A percentile compares a stretch with the other conserved stretches of the same genome.
Evolutionary conservation across 352 stramenopile genomes (phyloP).

Genomic region (Globisporangium abappressorium): DNA sequence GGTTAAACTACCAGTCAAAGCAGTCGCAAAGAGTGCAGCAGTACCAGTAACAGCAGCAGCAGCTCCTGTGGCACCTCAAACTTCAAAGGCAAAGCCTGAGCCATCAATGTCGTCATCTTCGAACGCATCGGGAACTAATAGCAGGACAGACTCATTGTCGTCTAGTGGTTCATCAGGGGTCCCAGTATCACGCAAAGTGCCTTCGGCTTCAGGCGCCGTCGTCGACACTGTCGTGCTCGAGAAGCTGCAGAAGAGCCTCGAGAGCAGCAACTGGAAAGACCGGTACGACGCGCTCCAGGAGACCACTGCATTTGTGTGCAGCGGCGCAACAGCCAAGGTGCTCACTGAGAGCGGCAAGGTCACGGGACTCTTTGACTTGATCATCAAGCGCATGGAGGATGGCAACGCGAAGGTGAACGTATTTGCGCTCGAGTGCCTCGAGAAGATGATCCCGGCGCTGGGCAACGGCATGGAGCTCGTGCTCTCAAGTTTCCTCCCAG

Average conservation of each 20-base stretch:
- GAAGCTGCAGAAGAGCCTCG: constrained; percentile 43
- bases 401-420: constrained; percentile 74
- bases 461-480: constrained; percentile 58
- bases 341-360: constrained; percentile 48
- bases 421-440: constrained; percentile 55
- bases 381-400: constrained; percentile 72
- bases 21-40: constrained; percentile 3
- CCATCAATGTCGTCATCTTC: not conserved
- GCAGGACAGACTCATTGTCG: not conserved
- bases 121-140: not conserved
- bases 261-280: constrained; percentile 81
- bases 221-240: constrained; percentile 41
- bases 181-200: not conserved
- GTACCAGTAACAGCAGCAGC: not conserved
- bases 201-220: not conserved
- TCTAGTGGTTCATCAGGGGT: not conserved
- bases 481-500: constrained; percentile 49
- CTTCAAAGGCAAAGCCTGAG: not conserved
- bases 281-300: constrained; percentile 60
- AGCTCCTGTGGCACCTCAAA: not conserved
- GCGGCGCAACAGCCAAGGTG: not conserved
- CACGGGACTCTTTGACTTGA: constrained; percentile 56
- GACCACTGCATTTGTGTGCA: constrained; percentile 34
- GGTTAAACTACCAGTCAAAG: constrained; percentile 7
- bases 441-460: constrained; percentile 44